Conservation (phyloP, 495 filamentous ascomycete genomes). For the Podospora australis region DNA sequence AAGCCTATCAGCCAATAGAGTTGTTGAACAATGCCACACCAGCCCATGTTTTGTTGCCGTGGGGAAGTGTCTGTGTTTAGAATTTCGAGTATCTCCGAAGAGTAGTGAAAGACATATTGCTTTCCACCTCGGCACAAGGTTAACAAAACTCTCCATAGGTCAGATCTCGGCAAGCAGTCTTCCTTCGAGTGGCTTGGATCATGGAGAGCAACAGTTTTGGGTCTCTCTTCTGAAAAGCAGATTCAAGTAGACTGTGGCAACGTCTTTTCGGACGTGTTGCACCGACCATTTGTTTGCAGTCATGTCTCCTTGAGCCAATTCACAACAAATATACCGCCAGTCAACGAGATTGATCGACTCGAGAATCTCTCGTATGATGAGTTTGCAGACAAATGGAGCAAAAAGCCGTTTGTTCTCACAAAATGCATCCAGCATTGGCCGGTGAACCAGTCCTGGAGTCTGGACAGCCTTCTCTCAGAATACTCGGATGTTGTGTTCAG, state of each 20-base stretch:
- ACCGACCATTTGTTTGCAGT: conserved; percentile 88
- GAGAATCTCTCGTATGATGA: conserved; percentile 61
- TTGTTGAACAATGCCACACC: too few relatives aligned
- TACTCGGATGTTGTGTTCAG: conserved; percentile 68
- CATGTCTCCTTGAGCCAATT: conserved; percentile 63
- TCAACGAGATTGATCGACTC: conserved; percentile 68
- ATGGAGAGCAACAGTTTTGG: conserved; percentile 78
- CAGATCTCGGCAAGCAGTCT: conserved; percentile 12
- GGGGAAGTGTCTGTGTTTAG: too few relatives aligned
- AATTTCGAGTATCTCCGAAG: too few relatives aligned
- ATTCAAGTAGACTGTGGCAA: conserved; percentile 60
- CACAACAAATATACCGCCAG: conserved; percentile 59
- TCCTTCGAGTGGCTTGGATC: conserved; percentile 71
- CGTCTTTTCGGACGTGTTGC: conserved; percentile 86
- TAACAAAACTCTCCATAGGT: conserved; percentile 11
- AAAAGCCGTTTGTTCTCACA: conserved; percentile 83
- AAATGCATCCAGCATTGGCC: conserved; percentile 80
- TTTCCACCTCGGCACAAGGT: too few relatives aligned
- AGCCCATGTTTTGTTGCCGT: too few relatives aligned
- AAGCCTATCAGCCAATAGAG: too few relatives aligned
- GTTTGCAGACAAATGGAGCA: conserved; percentile 69
- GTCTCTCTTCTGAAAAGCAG: conserved; percentile 44
- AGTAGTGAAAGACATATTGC: too few relatives aligned
- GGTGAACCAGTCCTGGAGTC: conserved; percentile 66
- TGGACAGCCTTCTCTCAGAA: conserved; percentile 52